Percentiles rank a stretch among this genome's conserved stretches.
Conservation (phyloP, 768 basidiomycete species). For the Agaricus sinodeliciosus region DNA sequence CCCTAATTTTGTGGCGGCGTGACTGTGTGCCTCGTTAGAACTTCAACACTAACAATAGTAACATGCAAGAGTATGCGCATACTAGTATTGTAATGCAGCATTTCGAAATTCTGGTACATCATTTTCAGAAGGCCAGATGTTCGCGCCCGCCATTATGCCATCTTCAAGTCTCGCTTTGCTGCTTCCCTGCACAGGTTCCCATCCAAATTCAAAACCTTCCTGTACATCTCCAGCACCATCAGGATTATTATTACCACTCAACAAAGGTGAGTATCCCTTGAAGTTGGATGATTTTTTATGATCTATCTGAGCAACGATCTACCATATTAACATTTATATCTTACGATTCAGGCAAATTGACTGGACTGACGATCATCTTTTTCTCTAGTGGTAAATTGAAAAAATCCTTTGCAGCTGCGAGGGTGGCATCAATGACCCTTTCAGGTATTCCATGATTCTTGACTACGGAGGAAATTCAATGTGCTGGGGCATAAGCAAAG, state of each 20-base stretch:
- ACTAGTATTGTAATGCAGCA: slow-evolving; percentile 64
- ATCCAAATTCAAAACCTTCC: slow-evolving; percentile 86
- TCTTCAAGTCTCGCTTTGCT: slow-evolving; percentile 19
- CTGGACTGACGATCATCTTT: slow-evolving; percentile 57
- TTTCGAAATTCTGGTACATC: slow-evolving; percentile 50
- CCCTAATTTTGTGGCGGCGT: slow-evolving; percentile 38
- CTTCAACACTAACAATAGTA: neutral
- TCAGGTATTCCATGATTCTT: slow-evolving; percentile 71
- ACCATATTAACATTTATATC: neutral
- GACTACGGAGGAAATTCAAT: slow-evolving; percentile 32
- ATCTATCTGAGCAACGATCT: slow-evolving; percentile 42
- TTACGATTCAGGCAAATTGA: neutral
- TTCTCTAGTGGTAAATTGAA: slow-evolving; percentile 55
- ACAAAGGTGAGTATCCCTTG: slow-evolving; percentile 67
- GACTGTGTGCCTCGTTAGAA: slow-evolving; percentile 17
- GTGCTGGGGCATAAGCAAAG: too few species aligned
- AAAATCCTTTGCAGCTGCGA: slow-evolving; percentile 50
- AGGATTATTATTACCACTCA: slow-evolving; percentile 71
- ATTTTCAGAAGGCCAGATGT: slow-evolving; percentile 66
- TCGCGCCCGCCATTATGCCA: slow-evolving; percentile 62
- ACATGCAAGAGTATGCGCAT: slow-evolving; percentile 16
- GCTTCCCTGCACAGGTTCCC: slow-evolving; percentile 39
- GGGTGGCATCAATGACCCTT: slow-evolving; percentile 33
- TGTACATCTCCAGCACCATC: slow-evolving; percentile 81
- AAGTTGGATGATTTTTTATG: slow-evolving; percentile 64